A percentile compares a stretch with the other conserved stretches of the same genome.
Conservation (phyloP, 1,139 yeast genomes). For the Kazachstania sp. region DNA sequence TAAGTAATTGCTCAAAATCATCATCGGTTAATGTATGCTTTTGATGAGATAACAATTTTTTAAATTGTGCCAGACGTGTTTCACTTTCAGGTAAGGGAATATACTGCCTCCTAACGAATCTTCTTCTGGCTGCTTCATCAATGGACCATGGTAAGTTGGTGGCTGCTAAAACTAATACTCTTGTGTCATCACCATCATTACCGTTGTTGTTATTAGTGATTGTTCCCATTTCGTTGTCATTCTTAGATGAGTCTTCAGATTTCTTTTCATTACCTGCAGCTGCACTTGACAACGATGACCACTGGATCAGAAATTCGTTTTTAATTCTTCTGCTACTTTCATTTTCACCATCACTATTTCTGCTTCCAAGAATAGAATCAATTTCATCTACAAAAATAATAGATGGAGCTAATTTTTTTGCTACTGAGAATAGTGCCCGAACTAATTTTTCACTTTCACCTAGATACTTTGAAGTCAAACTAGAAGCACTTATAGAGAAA, state of each 20-base stretch:
- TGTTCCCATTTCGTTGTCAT: not conserved
- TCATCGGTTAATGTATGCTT: constrained; percentile 59
- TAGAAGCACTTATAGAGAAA: constrained; percentile 86
- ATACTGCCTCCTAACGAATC: constrained; percentile 88
- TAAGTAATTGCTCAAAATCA: constrained; percentile 55
- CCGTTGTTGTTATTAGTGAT: not conserved
- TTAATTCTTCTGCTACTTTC: constrained; percentile 88
- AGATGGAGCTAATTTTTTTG: constrained; percentile 81
- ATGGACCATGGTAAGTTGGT: constrained; percentile 97
- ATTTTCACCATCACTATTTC: constrained; percentile 70
- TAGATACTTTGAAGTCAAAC: constrained; percentile 80
- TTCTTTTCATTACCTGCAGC: constrained; percentile 55
- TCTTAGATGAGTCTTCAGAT: constrained; percentile 12
- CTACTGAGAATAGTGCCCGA: constrained; percentile 76
- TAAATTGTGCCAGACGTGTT: constrained; percentile 67
- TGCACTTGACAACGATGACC: constrained; percentile 91
- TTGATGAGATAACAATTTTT: constrained; percentile 63
- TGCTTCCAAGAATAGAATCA: constrained; percentile 77
- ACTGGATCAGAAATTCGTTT: constrained; percentile 88
- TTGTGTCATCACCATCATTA: constrained; percentile 37
- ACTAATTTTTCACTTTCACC: constrained; percentile 96
- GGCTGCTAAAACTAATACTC: constrained; percentile 90
- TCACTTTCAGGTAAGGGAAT: constrained; percentile 89
- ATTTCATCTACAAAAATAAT: constrained; percentile 95
- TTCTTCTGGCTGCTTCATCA: constrained; percentile 94